These are phyloP conservation scores for Triticum monococcum DNA, from an alignment of 176 grass and related monocot genomes.

Conservation along the genomic window DNA sequence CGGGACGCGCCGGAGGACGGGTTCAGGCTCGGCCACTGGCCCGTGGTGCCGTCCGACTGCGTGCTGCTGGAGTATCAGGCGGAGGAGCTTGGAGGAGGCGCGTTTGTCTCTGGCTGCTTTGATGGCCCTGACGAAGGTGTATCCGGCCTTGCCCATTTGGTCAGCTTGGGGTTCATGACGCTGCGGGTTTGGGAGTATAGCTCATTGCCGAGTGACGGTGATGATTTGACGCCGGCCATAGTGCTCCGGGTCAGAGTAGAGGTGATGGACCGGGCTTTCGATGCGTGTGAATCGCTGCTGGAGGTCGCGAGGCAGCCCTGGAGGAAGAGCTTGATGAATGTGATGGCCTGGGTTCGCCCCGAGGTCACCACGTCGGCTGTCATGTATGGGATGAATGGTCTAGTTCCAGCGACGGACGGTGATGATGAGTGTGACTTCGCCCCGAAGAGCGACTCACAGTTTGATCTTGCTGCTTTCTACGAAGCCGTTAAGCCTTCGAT, in stretches of 20 bases:
- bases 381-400: slow-evolving; percentile 54
- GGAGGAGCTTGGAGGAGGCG: neutral
- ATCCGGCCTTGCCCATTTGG: slow-evolving; percentile 69
- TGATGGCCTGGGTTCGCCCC: slow-evolving; percentile 78
- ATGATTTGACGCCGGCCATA: neutral
- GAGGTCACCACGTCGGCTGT: slow-evolving; percentile 64
- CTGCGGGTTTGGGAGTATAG: slow-evolving; percentile 24
- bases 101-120: slow-evolving; percentile 53
- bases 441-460: slow-evolving; percentile 52
- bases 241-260: slow-evolving; percentile 65
- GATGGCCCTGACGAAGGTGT: slow-evolving; percentile 79
- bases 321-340: slow-evolving; percentile 91
- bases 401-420: slow-evolving; percentile 24
- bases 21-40: slow-evolving; percentile 74
- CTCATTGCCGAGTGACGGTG: neutral
- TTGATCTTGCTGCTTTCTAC: slow-evolving; percentile 79
- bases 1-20: slow-evolving; percentile 57
- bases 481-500: slow-evolving; percentile 71
- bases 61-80: slow-evolving; percentile 56
- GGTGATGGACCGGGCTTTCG: slow-evolving; percentile 61
- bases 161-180: slow-evolving; percentile 58
- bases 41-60: slow-evolving; percentile 48
- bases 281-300: slow-evolving; percentile 58
- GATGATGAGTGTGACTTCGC: slow-evolving; percentile 13
- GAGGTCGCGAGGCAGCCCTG: slow-evolving; percentile 76